Base-by-base conservation (phyloP, 169 alveolate genomes). In the Cryptosporidium sp. region DNA sequence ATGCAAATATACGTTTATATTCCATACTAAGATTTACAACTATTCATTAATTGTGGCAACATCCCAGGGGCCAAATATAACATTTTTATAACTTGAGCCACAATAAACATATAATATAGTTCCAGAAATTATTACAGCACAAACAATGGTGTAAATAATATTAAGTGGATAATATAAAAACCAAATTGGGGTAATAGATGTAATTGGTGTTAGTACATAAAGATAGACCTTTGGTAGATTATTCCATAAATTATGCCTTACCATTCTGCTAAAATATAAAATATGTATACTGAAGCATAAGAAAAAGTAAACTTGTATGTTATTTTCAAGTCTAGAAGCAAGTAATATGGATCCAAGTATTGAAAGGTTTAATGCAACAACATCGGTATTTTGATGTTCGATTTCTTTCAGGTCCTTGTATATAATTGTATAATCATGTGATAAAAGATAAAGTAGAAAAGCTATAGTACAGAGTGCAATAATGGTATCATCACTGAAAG, bases 301-400 rank as follows among this genome's bases (percentile, higher is more conserved):
- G 51, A 80, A 80, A 61, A 65, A 80, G 37, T 80, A 80, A 23
- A 80, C 75, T 80, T 80, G 89, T 21, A 80, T 62, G 4, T 62
- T 80, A 31, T 80, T 80, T 80, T 80, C 75, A n/a, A 80, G 68
- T 50, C 89, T 80, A 21, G 89, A 80, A 14, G 89, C 89, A 50
- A 80, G 89, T n/a, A 80, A 31, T 43, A 80, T 80, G n/a, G 89
- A 80, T 8, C 89, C 89, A 65, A 80, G 75, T 8, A 80, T 80
- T 8, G 89, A 59, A 7, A 80, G 62, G 39, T 80, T 80, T 16
- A 73, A 39, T 6, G 86, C 86, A 31, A 73, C 86, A 16, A 73
- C 86, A 65, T 59, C 80, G 4, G 89, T 80, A 33, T 59, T 65
- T 41, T 62, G 73, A 41, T 80, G 89, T 29, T 65, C 75, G 0